phyloP scores from a whole-genome alignment of 1,139 yeast species.

The Yamadazyma friedrichii region DNA sequence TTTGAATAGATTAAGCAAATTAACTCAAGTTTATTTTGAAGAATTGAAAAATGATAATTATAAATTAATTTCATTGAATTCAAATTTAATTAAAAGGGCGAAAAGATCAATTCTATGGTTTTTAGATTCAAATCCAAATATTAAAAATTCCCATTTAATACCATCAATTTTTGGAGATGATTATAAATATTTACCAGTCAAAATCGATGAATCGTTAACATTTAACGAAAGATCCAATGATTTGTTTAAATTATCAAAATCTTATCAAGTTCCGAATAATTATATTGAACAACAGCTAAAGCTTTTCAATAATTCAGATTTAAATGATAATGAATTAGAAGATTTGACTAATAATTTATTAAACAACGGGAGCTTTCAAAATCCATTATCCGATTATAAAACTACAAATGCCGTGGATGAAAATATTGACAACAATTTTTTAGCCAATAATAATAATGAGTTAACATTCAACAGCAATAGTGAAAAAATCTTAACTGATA shows the following conservation, averaged over 20 bases:
- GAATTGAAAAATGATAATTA: slow-evolving; percentile 22
- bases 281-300: slow-evolving; percentile 4
- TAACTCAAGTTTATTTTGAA: slow-evolving; percentile 37
- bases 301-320: not conserved
- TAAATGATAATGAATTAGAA: not conserved
- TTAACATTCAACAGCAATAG: not conserved
- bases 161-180: slow-evolving; percentile 14
- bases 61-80: slow-evolving; percentile 30
- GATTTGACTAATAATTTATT: not conserved
- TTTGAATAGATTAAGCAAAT: slow-evolving; percentile 25
- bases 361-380: not conserved
- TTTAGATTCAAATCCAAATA: slow-evolving; percentile 34
- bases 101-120: slow-evolving; percentile 41
- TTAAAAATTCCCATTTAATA: slow-evolving; percentile 19
- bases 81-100: slow-evolving; percentile 29
- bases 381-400: not conserved
- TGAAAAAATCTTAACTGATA: slow-evolving; percentile 7
- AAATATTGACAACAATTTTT: slow-evolving; percentile 10
- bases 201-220: slow-evolving; percentile 32
- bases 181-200: slow-evolving; percentile 23
- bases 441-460: slow-evolving; percentile 8
- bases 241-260: slow-evolving; percentile 17
- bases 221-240: slow-evolving; percentile 32
- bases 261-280: not conserved
- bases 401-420: not conserved